Evolutionary conservation across 2,329 filamentous ascomycete species (phyloP).

Genomic region (Fonsecaea erecta): DNA sequence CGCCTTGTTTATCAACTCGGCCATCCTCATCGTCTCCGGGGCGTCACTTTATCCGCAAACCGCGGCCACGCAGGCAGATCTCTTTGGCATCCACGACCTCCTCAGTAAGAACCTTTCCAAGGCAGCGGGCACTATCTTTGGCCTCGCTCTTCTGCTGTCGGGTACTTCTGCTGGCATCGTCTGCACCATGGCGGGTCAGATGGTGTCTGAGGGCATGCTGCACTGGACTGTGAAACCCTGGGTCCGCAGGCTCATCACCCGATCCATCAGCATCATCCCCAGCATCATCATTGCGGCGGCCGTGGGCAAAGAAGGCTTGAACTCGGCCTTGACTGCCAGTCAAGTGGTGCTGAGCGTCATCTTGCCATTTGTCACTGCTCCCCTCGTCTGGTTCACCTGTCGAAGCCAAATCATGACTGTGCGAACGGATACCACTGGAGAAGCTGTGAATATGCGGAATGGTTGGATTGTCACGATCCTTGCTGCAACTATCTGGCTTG

Average conservation of each 20-base stretch:
- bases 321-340: slow-evolving; percentile 71
- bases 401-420: slow-evolving; percentile 80
- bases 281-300: slow-evolving; percentile 82
- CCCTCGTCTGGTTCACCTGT: slow-evolving; percentile 84
- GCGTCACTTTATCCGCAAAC: slow-evolving; percentile 70
- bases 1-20: slow-evolving; percentile 80
- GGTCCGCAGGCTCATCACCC: slow-evolving; percentile 76
- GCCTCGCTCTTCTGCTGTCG: slow-evolving; percentile 76
- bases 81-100: slow-evolving; percentile 80
- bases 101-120: slow-evolving; percentile 71
- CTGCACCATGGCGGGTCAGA: slow-evolving; percentile 87
- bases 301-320: slow-evolving; percentile 72
- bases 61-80: slow-evolving; percentile 69
- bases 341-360: slow-evolving; percentile 81
- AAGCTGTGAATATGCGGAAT: slow-evolving; percentile 69
- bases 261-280: slow-evolving; percentile 79
- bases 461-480: slow-evolving; percentile 66
- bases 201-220: slow-evolving; percentile 83
- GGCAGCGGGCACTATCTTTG: slow-evolving; percentile 81
- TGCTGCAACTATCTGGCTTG: slow-evolving; percentile 68
- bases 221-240: slow-evolving; percentile 76
- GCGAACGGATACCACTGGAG: slow-evolving; percentile 24
- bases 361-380: slow-evolving; percentile 80
- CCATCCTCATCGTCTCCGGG: slow-evolving; percentile 81
- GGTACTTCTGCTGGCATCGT: slow-evolving; percentile 77